Evolutionary conservation across 495 filamentous ascomycete genomes (phyloP), one percentile per base, ranked within the genome.

Genomic region (Neurospora sublineolata): DNA sequence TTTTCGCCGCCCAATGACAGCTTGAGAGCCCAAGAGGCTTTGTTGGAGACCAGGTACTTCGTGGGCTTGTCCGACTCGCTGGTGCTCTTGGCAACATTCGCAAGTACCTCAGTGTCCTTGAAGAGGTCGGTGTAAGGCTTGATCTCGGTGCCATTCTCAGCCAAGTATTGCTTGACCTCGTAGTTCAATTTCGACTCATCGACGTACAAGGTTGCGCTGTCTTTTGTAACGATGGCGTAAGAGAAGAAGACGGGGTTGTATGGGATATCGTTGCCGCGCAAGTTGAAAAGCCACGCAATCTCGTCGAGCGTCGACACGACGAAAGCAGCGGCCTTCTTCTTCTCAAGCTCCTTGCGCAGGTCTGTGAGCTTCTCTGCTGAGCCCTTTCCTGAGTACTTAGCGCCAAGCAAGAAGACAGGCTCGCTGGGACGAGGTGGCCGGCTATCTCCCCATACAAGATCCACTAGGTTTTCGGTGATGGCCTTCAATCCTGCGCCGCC

Each of bases 231-330:
- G 52, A 96, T 86, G 46, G 94, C 93, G 78, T 97, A 99, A 36
- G 96, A 96, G 83, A 97, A 97, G 84, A 98, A 99, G 40, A 99
- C 96, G 0, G 96, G 96, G 77, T 99, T 99, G 83, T 97, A 99
- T 3, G 93, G 92, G 76, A 99, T 99, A 79, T 99, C 96, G 81
- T 85, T 97, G 78, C 96, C 96, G 79, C 96, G 89, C 58, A 99
- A 82, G 82, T 99, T 99, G 81, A 94, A 98, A 44, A 99, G 84
- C 96, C 96, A 99, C 38, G 96, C 96, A 76, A 98, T 91, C 77
- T 99, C 96, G 77, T 99, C 96, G 37, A 99, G 87, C 92, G 97
- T 94, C 18, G 93, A 97, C 52, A 99, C 87, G 73, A 99, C 87
- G 71, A 98, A 93, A 5, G 92, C 94, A 33, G 90, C 86, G 30